phyloP scores from a whole-genome alignment of 257 asterid species.

The Lavandula angustifolia region DNA sequence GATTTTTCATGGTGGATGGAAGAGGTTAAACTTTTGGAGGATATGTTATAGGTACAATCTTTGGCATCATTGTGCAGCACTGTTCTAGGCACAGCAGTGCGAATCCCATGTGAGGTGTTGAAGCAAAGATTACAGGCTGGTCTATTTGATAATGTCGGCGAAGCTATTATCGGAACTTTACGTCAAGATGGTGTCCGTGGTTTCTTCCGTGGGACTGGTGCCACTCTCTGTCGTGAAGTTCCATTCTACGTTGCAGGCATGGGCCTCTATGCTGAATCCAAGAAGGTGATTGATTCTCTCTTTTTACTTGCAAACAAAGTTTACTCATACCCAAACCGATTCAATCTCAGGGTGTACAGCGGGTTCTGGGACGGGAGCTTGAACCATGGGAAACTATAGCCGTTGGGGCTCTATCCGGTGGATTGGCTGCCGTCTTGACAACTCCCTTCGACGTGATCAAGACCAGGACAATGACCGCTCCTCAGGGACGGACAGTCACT shows the following conservation, averaged over 20 bases:
- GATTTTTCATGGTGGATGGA: constrained; percentile 6
- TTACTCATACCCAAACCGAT: too few relatives aligned
- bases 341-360: constrained; percentile 60
- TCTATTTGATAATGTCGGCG: constrained; percentile 73
- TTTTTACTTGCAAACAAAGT: not conserved
- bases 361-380: constrained; percentile 70
- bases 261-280: constrained; percentile 96
- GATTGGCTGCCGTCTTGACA: constrained; percentile 80
- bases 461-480: constrained; percentile 90
- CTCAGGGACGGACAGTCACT: constrained; percentile 62
- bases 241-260: constrained; percentile 96
- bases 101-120: constrained; percentile 93
- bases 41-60: constrained; percentile 62
- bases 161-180: constrained; percentile 84
- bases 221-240: constrained; percentile 87
- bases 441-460: constrained; percentile 96
- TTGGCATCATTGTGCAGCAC: constrained; percentile 88
- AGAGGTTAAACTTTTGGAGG: constrained; percentile 1
- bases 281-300: constrained; percentile 60
- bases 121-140: constrained; percentile 97
- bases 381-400: constrained; percentile 94
- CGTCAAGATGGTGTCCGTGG: constrained; percentile 83
- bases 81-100: constrained; percentile 82
- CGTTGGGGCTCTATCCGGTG: constrained; percentile 93
- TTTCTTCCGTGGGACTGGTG: constrained; percentile 97